These are phyloP conservation scores for Aspergillus biplanus DNA, from an alignment of 495 filamentous ascomycete genomes.

Conservation along the genomic window DNA sequence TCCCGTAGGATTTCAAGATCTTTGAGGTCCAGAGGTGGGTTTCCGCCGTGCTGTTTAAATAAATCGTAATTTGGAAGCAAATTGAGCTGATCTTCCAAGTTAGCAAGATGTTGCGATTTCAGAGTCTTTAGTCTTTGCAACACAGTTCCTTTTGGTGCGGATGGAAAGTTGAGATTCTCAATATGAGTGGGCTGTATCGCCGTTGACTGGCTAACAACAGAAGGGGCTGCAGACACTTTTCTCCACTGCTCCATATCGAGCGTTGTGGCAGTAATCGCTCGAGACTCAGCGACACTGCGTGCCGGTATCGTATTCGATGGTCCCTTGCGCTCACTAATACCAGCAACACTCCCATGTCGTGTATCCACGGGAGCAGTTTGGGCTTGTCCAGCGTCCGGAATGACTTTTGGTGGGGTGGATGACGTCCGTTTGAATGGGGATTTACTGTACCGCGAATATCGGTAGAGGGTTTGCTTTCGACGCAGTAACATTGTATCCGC, in stretches of 20 bases:
- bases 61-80: background rate
- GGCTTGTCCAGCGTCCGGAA: background rate
- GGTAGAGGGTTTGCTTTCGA: conserved; percentile 17
- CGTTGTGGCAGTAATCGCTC: conserved; percentile 10
- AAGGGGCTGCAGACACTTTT: conserved; percentile 8
- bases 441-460: conserved; percentile 12
- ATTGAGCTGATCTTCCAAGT: background rate
- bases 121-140: conserved; percentile 1
- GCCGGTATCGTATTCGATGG: background rate
- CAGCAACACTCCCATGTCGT: too few relatives aligned
- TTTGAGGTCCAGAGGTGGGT: background rate
- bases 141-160: background rate
- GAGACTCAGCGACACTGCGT: conserved; percentile 7
- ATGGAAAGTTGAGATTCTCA: conserved; percentile 7
- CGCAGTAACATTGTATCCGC: conserved; percentile 16
- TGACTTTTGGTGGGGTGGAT: background rate
- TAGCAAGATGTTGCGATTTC: background rate
- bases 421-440: background rate
- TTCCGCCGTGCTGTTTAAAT: background rate
- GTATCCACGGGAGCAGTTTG: background rate
- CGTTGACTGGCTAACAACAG: conserved; percentile 7
- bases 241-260: conserved; percentile 14
- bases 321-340: background rate
- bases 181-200: background rate
- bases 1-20: background rate